Percentiles rank a stretch among this genome's conserved stretches.
Evolutionary conservation across 306 rosid genomes (phyloP).

Genomic region (Casuarina cunninghamiana): DNA sequence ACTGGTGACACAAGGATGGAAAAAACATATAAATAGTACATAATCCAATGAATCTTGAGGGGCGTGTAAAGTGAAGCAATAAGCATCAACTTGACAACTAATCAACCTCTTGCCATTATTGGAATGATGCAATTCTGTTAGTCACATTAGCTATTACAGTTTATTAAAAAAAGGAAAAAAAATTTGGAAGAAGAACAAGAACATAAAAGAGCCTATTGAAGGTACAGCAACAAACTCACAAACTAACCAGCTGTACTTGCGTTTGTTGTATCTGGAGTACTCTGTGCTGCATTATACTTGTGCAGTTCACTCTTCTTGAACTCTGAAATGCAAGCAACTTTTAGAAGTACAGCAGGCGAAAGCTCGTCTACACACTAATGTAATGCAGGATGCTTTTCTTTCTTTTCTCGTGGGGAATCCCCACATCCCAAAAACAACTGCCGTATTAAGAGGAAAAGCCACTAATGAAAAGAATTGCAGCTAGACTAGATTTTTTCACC

Average conservation of each 20-base stretch:
- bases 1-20: conserved; percentile 20
- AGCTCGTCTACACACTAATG: not conserved
- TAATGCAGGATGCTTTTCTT: not conserved
- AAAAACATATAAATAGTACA: not conserved
- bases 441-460: not conserved
- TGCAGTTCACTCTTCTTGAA: conserved; percentile 76
- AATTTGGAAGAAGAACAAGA: no score
- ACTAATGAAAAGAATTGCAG: not conserved
- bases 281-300: conserved; percentile 58
- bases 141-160: no score
- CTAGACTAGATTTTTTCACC: not conserved
- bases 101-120: not conserved
- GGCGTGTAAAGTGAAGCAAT: conserved; percentile 20
- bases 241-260: conserved; percentile 54
- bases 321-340: conserved; percentile 49
- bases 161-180: no score
- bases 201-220: not conserved
- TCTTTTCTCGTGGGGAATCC: not conserved
- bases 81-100: not conserved
- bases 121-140: not conserved
- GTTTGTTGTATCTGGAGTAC: conserved; percentile 51
- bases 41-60: not conserved
- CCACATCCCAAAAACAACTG: not conserved
- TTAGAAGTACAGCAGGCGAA: conserved; percentile 23
- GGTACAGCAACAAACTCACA: conserved; percentile 3